A percentile compares a stretch with the other conserved stretches of the same genome.
phyloP scores from a whole-genome alignment of 345 rosid species.

The Nasturtium officinale region DNA sequence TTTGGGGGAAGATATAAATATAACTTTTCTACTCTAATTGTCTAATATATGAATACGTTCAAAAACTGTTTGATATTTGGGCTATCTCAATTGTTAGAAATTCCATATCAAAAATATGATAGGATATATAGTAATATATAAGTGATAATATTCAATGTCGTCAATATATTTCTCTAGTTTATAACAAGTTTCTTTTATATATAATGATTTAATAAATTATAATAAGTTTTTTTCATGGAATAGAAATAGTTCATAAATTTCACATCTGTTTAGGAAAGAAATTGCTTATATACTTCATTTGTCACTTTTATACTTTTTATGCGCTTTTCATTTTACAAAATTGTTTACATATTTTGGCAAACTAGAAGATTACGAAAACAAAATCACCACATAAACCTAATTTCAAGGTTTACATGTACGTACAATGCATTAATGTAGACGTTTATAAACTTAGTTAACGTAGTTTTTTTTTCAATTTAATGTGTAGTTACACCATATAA shows the following conservation, averaged over 20 bases:
- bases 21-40: neutral
- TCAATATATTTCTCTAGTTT: neutral
- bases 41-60: conserved; percentile 17
- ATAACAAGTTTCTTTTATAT: neutral
- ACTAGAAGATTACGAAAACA: neutral
- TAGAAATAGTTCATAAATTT: too few relatives aligned
- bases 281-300: neutral
- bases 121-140: neutral
- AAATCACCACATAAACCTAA: neutral
- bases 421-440: too few relatives aligned
- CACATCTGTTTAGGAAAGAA: neutral
- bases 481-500: neutral
- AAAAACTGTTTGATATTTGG: conserved; percentile 15
- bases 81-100: neutral
- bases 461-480: neutral
- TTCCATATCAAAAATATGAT: neutral
- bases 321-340: neutral
- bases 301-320: neutral
- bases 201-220: neutral
- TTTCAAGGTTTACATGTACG: neutral
- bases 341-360: neutral
- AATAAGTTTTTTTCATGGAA: neutral
- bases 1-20: neutral
- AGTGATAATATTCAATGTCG: neutral
- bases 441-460: neutral